Conservation (phyloP, 371 early-diverging fungal genomes). For the Syncephalastrum monosporum region DNA sequence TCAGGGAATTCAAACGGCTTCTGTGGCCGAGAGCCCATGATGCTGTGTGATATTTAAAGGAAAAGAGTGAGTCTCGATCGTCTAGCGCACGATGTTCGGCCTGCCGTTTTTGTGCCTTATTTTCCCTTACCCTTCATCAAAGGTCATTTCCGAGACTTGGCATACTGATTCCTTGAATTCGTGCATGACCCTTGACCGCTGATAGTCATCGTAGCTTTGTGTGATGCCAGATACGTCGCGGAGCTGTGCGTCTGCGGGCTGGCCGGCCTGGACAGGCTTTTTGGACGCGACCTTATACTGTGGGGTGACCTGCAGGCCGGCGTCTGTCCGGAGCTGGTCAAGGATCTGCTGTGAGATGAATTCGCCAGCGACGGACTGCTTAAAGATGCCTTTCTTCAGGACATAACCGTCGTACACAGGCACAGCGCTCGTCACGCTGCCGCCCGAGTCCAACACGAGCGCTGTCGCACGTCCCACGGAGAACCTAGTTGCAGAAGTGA, state of each 20-base stretch:
- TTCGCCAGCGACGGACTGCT: constrained; percentile 83
- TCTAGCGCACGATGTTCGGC: no score
- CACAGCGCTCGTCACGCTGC: constrained; percentile 79
- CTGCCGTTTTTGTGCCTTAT: neutral
- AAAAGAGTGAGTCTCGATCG: no score
- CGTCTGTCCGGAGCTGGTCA: constrained; percentile 57
- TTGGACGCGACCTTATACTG: constrained; percentile 81
- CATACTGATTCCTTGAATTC: constrained; percentile 95
- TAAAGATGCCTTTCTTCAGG: constrained; percentile 81
- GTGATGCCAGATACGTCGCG: constrained; percentile 63
- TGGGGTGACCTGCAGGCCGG: constrained; percentile 74
- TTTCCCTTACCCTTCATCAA: constrained; percentile 64
- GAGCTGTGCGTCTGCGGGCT: constrained; percentile 58
- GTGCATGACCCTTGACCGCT: constrained; percentile 65
- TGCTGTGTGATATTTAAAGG: constrained; percentile 23
- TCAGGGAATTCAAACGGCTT: constrained; percentile 93
- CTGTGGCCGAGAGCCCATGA: constrained; percentile 59
- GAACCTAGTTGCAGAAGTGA: constrained; percentile 56
- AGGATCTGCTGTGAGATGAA: constrained; percentile 76
- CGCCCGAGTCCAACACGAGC: constrained; percentile 92
- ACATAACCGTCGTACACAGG: constrained; percentile 97
- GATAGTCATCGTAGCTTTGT: constrained; percentile 65
- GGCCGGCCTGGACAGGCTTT: constrained; percentile 66
- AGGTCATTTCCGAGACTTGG: constrained; percentile 76
- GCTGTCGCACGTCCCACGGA: constrained; percentile 88